A percentile compares a stretch with the other conserved stretches of the same genome.
Evolutionary conservation across 192 early-diverging fungal species (phyloP).

Genomic region (Jimgerdemannia lactiflua): DNA sequence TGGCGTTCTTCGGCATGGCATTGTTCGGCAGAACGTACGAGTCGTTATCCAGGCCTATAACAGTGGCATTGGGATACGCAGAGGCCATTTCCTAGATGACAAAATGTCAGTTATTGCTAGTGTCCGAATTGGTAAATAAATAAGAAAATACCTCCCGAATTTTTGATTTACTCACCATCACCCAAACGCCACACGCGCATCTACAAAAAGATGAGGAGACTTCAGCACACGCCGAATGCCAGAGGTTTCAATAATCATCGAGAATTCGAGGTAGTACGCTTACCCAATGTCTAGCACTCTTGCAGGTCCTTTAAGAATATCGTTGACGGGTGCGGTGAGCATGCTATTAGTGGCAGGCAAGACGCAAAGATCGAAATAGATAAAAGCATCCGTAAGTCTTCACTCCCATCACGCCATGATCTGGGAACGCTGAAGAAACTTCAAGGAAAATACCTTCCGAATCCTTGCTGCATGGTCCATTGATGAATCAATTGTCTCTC

Average conservation of each 20-base stretch:
- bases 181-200: not conserved
- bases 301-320: not conserved
- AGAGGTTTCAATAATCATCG: not conserved
- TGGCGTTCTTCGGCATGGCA: not conserved
- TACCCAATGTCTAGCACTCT: not conserved
- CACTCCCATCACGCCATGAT: not conserved
- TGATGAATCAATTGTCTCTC: not conserved
- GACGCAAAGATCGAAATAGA: not conserved
- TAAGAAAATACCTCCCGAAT: not conserved
- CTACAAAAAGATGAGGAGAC: not conserved
- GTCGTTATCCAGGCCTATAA: not conserved
- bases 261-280: not conserved
- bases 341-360: not conserved
- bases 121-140: not conserved
- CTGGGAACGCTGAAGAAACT: not conserved
- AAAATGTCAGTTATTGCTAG: not conserved
- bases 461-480: not conserved
- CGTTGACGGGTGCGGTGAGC: not conserved
- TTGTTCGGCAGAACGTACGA: not conserved
- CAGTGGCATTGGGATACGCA: not conserved
- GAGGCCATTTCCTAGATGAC: not conserved
- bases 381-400: not conserved
- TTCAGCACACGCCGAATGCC: not conserved
- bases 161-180: not conserved
- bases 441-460: not conserved